These are phyloP conservation scores for Diutina sp. DNA, from an alignment of 1,139 yeast species.

Conservation along the genomic window DNA sequence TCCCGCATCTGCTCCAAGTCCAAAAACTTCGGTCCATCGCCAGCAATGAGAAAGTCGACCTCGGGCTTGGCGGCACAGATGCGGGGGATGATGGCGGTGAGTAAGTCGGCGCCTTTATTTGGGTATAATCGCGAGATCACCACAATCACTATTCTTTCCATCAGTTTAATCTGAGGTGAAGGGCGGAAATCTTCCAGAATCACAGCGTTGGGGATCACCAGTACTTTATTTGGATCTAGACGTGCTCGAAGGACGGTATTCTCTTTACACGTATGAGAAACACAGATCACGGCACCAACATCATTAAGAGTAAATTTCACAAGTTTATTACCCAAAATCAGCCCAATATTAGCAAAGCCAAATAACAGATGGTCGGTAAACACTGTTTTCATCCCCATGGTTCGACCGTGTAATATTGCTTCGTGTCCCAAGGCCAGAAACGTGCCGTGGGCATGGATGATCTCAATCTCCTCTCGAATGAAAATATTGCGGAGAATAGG, in stretches of 20 bases:
- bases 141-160: conserved; percentile 56
- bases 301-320: conserved; percentile 77
- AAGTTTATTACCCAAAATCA: conserved; percentile 77
- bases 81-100: conserved; percentile 76
- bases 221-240: conserved; percentile 62
- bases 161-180: background rate
- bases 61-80: conserved; percentile 54
- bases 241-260: conserved; percentile 85
- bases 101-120: conserved; percentile 90
- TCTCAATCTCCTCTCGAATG: conserved; percentile 72
- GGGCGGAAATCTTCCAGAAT: conserved; percentile 76
- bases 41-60: conserved; percentile 79
- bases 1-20: conserved; percentile 96
- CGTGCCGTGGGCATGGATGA: conserved; percentile 94
- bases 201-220: conserved; percentile 95
- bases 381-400: conserved; percentile 87
- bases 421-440: conserved; percentile 81
- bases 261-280: conserved; percentile 93
- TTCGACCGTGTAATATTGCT: conserved; percentile 77
- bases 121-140: conserved; percentile 86
- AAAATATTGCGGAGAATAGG: conserved; percentile 79
- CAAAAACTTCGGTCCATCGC: conserved; percentile 92
- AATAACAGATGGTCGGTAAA: conserved; percentile 93
- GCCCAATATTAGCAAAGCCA: conserved; percentile 81
- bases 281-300: conserved; percentile 88